These are phyloP conservation scores for Pyrenochaeta sp. DNA, from an alignment of 2,329 filamentous ascomycete genomes.

Conservation along the genomic window DNA sequence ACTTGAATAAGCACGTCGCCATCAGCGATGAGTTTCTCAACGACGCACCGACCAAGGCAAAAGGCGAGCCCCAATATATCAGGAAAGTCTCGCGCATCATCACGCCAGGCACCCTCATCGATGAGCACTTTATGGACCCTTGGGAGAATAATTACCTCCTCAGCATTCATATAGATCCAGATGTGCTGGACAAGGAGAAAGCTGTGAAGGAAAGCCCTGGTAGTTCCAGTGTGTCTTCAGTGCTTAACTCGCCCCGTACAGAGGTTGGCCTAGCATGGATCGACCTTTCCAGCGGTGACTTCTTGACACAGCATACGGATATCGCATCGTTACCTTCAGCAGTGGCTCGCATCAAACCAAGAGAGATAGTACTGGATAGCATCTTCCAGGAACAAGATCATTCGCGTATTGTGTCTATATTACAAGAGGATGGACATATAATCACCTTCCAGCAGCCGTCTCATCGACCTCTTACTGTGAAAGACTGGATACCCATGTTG, in stretches of 20 bases:
- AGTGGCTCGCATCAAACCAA: constrained; percentile 81
- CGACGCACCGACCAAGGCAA: constrained; percentile 72
- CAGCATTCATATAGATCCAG: constrained; percentile 71
- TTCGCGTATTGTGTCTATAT: constrained; percentile 69
- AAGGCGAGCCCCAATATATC: constrained; percentile 83
- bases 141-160: constrained; percentile 93
- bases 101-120: constrained; percentile 93
- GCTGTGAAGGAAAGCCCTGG: constrained; percentile 37
- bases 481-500: constrained; percentile 78
- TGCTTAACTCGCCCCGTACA: constrained; percentile 50
- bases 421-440: constrained; percentile 78
- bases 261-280: constrained; percentile 87
- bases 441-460: constrained; percentile 73
- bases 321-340: constrained; percentile 78
- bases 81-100: constrained; percentile 86
- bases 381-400: constrained; percentile 63
- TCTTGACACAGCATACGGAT: constrained; percentile 82
- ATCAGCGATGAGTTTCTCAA: constrained; percentile 93
- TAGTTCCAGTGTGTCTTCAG: constrained; percentile 39
- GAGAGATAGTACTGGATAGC: constrained; percentile 80
- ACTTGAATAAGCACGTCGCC: constrained; percentile 88
- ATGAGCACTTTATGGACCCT: constrained; percentile 96
- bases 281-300: constrained; percentile 93
- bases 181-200: constrained; percentile 31
- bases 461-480: constrained; percentile 57